A percentile compares a stretch with the other conserved stretches of the same genome.
Conservation (phyloP, 495 filamentous ascomycete species). For the Podospora comata region DNA sequence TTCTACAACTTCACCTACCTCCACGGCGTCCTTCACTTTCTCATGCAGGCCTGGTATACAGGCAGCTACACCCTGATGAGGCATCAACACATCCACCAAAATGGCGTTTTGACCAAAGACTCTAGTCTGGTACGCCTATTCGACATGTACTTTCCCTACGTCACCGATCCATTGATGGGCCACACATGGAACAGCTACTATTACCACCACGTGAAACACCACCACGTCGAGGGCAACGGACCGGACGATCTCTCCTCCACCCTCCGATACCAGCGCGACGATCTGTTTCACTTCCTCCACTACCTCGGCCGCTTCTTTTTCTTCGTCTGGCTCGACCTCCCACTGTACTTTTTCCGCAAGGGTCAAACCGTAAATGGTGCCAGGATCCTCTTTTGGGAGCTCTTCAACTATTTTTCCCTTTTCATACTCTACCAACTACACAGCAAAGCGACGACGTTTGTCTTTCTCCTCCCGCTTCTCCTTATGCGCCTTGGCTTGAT, state of each 20-base stretch:
- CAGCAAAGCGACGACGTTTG: slow-evolving; percentile 51
- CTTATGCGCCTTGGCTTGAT: slow-evolving; percentile 64
- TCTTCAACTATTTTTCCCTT: background rate
- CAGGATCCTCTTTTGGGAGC: background rate
- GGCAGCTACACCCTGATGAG: slow-evolving; percentile 76
- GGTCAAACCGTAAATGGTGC: slow-evolving; percentile 48
- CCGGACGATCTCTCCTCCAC: slow-evolving; percentile 72
- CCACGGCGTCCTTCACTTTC: slow-evolving; percentile 61
- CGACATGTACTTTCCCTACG: slow-evolving; percentile 66
- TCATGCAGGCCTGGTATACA: slow-evolving; percentile 60
- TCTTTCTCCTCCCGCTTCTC: slow-evolving; percentile 57
- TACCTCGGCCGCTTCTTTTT: slow-evolving; percentile 72
- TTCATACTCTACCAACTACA: slow-evolving; percentile 36
- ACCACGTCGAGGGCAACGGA: slow-evolving; percentile 79
- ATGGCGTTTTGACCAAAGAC: slow-evolving; percentile 57
- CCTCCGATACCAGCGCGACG: slow-evolving; percentile 71
- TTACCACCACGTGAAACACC: slow-evolving; percentile 82
- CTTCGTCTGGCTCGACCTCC: slow-evolving; percentile 70
- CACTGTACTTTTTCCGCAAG: slow-evolving; percentile 64
- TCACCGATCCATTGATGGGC: slow-evolving; percentile 71
- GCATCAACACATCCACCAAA: slow-evolving; percentile 78
- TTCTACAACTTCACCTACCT: slow-evolving; percentile 62
- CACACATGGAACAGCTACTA: slow-evolving; percentile 83
- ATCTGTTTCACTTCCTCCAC: slow-evolving; percentile 56
- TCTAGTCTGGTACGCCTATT: slow-evolving; percentile 30